Evolutionary conservation across 2,329 filamentous ascomycete species (phyloP).

Genomic region (Fonsecaea multimorphosa): DNA sequence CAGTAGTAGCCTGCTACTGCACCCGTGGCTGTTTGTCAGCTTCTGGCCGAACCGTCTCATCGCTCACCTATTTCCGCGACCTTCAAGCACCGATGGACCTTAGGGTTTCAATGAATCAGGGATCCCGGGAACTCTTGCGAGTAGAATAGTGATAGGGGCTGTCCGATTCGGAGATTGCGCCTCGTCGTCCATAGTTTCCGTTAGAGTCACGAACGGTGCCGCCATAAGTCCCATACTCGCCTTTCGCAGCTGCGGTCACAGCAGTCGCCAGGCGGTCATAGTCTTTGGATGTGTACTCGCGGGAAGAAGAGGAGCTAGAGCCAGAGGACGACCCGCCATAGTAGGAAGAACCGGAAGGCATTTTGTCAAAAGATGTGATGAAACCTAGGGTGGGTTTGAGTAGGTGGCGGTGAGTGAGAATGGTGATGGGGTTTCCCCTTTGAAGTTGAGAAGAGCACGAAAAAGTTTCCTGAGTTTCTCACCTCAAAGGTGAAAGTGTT

Average conservation of each 20-base stretch:
- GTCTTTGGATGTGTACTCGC: background rate
- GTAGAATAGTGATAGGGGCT: background rate
- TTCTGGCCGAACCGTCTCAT: background rate
- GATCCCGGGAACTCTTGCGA: background rate
- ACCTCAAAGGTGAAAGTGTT: background rate
- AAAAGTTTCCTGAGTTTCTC: background rate
- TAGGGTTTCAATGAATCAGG: background rate
- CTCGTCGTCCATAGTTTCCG: background rate
- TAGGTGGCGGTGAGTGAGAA: background rate
- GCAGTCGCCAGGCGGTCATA: background rate
- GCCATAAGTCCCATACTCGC: background rate
- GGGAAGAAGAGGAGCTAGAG: background rate
- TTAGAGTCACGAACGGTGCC: background rate
- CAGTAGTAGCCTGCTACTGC: constrained; percentile 2
- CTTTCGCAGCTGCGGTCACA: background rate
- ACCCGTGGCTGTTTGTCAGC: background rate
- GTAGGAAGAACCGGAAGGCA: background rate
- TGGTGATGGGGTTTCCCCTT: background rate
- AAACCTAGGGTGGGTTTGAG: background rate
- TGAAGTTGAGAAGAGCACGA: background rate
- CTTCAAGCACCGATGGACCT: background rate
- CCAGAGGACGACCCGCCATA: background rate
- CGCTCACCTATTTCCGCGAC: background rate
- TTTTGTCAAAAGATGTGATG: background rate
- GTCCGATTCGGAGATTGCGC: background rate